Evolutionary conservation across 2,329 filamentous ascomycete species (phyloP), one percentile per base, ranked within the genome.

Genomic region (Aureobasidium lini): DNA sequence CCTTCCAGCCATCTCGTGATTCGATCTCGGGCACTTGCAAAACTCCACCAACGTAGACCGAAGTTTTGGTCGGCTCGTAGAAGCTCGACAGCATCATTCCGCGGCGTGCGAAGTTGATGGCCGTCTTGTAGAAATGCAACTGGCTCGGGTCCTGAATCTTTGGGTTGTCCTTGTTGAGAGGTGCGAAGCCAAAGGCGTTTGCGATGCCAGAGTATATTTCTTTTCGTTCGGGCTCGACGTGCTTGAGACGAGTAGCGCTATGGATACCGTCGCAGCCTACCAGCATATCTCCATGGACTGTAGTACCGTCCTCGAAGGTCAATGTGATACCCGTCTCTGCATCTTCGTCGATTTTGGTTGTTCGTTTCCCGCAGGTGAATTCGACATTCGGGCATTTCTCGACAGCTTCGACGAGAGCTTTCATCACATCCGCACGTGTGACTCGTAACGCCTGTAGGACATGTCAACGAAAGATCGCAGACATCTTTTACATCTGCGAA

Each of bases 1-100:
- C 71, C 67, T 76, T 77, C 75, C 75, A 77, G 23, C 75, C 75
- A 47, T 77, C 73, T 31, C 74, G 66, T n/a, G 70, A 73, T 13
- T 66, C 73, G 15, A 75, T 72, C 37, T 75, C 74, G 6, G 72
- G 68, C 1, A 77, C 70, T 61, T 76, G 73, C 73, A 77, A 76
- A 42, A 77, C 67, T 0, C 70, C 75, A 36, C 75, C 75, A 1
- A 77, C 74, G 61, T 77, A 77, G 16, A 77, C 68, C 2, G 67
- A 70, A 60, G 74, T 70, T 44, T 69, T 67, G 6, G 65, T 62
- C 4, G 66, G 64, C 44, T 70, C 69, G 66, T 75, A 72, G 66
- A 71, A 77, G 36, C 68, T 71, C 3, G 75, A 76, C 4, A 77
- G 65, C n/a, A 77, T 69, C 68, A 77, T 76, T 40, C 75, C 75